Base-by-base conservation (phyloP, 345 rosid species). In the Excoecaria agallocha region DNA sequence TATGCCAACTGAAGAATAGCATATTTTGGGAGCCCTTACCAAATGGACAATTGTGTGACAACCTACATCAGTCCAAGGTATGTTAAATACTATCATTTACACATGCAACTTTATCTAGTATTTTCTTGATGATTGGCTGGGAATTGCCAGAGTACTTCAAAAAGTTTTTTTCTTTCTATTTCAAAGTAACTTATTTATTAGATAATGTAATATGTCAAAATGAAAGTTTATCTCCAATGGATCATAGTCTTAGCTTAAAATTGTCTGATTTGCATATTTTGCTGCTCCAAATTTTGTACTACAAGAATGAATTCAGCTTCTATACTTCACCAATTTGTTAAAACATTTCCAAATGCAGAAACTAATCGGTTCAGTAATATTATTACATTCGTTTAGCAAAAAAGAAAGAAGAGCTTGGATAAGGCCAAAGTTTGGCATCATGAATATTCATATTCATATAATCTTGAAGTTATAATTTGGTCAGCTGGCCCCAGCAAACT, bases 1-100 rank as follows among this genome's bases (percentile, higher is more conserved):
- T 87, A 12, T 74, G 93, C 97, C 43, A 95, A 89, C 82, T 92
- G 73, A 85, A 76, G 74, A 66, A 59, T 74, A 76, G 37, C 65
- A 66, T 73, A 68, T n/a, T 30, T 58, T 46, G 37, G 20, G 51
- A 60, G 61, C 66, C 51, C 75, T 72, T 58, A 61, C 39, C 45
- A 69, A 66, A 72, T 37, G 51, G 49, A 73, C 30, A 41, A 4
- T 59, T 62, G 55, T 65, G 19, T 30, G 12, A 55, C 70, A 57
- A 61, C 63, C 43, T 56, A 56, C 71, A 74, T 73, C 66, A 49
- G 25, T 62, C 43, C 75, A 51, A 79, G 86, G 84, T 81, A 81
- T 13, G 38, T 49, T 66, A 12, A 60, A 68, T 25, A 52, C 12
- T 54, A 49, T 79, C 59, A 76, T 45, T 52, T 10, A 15, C 10